Base-by-base conservation (phyloP, 805 yeast genomes). In the Schwanniomyces occidentalis region DNA sequence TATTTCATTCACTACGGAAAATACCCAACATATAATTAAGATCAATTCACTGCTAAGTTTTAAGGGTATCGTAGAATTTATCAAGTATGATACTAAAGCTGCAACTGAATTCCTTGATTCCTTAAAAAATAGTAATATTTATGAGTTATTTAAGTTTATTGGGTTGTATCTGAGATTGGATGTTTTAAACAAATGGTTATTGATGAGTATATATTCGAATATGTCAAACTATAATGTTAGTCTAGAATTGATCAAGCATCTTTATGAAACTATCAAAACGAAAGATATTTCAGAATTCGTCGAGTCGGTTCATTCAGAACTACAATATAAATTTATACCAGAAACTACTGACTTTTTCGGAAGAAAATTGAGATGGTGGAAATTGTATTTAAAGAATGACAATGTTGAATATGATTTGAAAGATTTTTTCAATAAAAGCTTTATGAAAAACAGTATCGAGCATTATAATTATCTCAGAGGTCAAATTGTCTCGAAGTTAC, bases 371-470 rank as follows among this genome's bases (percentile, higher is more conserved):
- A 44, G 46, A 12, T 68, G 73, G 73, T 68, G 71, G 69, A 65
- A 52, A 42, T 45, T 68, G n/a, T 68, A 68, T 43, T 51, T 49
- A 37, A 56, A 55, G 30, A 68, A 68, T 40, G 74, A 68, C 32
- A 67, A 68, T 41, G 65, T 68, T 15, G 72, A 65, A 45, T 68
- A 68, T 38, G 61, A 57, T 24, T 41, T 68, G 27, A 68, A 68
- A 37, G 74, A 68, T 37, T 65, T 39, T 44, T 59, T 68, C 38
- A 51, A 38, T 27, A 30, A 44, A 6, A 45, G 55, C 22, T 68
- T 68, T 46, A 65, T 68, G 71, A 49, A 42, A 34, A 41, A 52
- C 16, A 65, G 72, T 37, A 63, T 67, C 24, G 71, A 65, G 34
- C 46, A 51, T 20, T 68, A 61, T 39, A 65, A 61, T 39, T 64